Conservation (phyloP, 192 early-diverging fungal species). For the Rhizophagus clarus region DNA sequence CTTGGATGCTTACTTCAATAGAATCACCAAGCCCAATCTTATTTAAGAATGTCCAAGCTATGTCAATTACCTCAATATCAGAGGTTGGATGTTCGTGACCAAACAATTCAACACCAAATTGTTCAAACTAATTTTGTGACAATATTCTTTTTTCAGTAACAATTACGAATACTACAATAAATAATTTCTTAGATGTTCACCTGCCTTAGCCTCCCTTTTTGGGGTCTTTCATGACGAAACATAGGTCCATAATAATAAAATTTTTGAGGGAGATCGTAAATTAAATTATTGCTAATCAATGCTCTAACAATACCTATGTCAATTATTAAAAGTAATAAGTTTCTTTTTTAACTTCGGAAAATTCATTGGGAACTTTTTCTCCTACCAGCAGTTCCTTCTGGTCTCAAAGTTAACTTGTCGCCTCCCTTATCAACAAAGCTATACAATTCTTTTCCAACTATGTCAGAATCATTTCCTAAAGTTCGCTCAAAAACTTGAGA, state of each 20-base stretch:
- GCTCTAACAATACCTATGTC: constrained; percentile 42
- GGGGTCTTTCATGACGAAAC: constrained; percentile 74
- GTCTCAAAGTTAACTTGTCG: constrained; percentile 63
- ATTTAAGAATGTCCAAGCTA: constrained; percentile 51
- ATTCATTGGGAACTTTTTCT: not conserved
- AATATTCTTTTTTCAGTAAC: not conserved
- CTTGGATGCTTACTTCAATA: constrained; percentile 25
- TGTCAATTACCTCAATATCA: constrained; percentile 63
- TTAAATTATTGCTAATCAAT: constrained; percentile 49
- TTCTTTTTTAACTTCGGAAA: not conserved
- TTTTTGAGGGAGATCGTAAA: constrained; percentile 48
- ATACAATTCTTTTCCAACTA: constrained; percentile 72
- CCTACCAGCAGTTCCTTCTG: constrained; percentile 64
- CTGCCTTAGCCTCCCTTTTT: constrained; percentile 66
- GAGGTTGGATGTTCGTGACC: constrained; percentile 53
- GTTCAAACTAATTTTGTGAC: constrained; percentile 56
- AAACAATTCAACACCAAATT: constrained; percentile 66
- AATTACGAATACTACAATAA: not conserved
- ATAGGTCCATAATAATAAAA: constrained; percentile 69
- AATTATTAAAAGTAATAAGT: not conserved
- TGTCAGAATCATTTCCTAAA: constrained; percentile 63
- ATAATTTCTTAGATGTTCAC: constrained; percentile 26
- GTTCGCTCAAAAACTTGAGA: constrained; percentile 64
- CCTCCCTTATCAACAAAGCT: constrained; percentile 62
- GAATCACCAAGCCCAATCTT: constrained; percentile 38